Evolutionary conservation across 176 grass and related monocot genomes (phyloP).

Genomic region (Zea luxurians): DNA sequence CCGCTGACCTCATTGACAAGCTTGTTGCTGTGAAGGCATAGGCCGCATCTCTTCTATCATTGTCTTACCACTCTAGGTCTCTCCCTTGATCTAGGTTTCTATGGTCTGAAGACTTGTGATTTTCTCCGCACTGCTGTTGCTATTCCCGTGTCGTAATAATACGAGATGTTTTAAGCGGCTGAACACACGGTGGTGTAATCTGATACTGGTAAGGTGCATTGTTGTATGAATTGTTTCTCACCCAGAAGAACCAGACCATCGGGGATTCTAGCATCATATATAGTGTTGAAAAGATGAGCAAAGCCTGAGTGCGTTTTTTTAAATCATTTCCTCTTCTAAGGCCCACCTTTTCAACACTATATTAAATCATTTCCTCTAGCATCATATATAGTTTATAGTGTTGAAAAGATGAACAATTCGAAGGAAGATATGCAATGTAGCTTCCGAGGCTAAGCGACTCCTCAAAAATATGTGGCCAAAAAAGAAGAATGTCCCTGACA

Average conservation of each 20-base stretch:
- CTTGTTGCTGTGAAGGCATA: slow-evolving; percentile 27
- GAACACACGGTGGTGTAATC: slow-evolving; percentile 1
- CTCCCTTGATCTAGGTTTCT: background rate
- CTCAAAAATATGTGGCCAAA: no score
- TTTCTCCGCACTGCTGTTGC: slow-evolving; percentile 6
- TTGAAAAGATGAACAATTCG: no score
- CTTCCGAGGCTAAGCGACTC: no score
- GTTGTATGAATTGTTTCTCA: slow-evolving; percentile 16
- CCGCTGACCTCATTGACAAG: slow-evolving; percentile 52
- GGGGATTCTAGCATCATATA: background rate
- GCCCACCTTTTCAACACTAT: no score
- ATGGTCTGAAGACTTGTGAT: slow-evolving; percentile 18
- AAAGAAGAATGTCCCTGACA: no score
- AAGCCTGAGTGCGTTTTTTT: background rate
- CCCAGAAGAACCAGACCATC: background rate
- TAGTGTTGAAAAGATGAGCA: background rate
- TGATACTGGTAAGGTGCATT: background rate
- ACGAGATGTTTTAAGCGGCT: slow-evolving; percentile 29
- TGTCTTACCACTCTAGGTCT: background rate
- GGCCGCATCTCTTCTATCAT: background rate
- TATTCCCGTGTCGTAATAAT: slow-evolving; percentile 38
- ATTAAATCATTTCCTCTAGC: no score
- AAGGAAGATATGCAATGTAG: no score
- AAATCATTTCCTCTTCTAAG: background rate
- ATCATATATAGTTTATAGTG: no score